A percentile compares a stretch with the other conserved stretches of the same genome.
phyloP scores from a whole-genome alignment of 192 early-diverging fungal genomes.

The Diversispora epigaea region DNA sequence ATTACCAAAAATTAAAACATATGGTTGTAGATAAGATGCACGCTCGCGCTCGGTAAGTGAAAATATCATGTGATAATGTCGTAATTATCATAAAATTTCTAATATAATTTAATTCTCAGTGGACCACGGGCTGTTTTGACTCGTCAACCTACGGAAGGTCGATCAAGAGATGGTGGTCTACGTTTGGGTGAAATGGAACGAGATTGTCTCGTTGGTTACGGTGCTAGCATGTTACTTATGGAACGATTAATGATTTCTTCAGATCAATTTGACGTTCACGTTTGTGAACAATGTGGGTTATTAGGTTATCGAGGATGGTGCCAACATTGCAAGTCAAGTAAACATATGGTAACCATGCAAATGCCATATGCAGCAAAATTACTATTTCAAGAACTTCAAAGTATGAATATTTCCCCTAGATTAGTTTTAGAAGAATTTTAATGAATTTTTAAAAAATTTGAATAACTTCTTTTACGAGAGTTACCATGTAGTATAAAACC shows the following conservation, averaged over 20 bases:
- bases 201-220: slow-evolving; percentile 97
- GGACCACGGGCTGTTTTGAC: slow-evolving; percentile 91
- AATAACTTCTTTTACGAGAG: too few relatives aligned
- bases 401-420: slow-evolving; percentile 90
- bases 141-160: slow-evolving; percentile 96
- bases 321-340: slow-evolving; percentile 84
- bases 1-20: slow-evolving; percentile 98
- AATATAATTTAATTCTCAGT: slow-evolving; percentile 40
- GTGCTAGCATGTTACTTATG: slow-evolving; percentile 87
- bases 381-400: slow-evolving; percentile 95
- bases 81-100: not conserved
- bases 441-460: not conserved
- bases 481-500: too few relatives aligned
- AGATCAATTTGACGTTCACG: slow-evolving; percentile 90
- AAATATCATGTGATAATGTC: not conserved
- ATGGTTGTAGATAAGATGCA: slow-evolving; percentile 99
- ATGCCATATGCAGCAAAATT: slow-evolving; percentile 98
- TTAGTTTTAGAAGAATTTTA: slow-evolving; percentile 48
- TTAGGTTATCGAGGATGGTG: slow-evolving; percentile 91
- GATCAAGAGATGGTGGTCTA: slow-evolving; percentile 94
- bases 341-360: slow-evolving; percentile 85
- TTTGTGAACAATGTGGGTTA: slow-evolving; percentile 88
- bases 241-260: slow-evolving; percentile 92
- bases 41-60: slow-evolving; percentile 70
- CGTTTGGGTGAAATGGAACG: slow-evolving; percentile 98